A percentile compares a stretch with the other conserved stretches of the same genome.
Conservation (phyloP, 2,329 filamentous ascomycete species). For the Fusarium brevicatenulatum region DNA sequence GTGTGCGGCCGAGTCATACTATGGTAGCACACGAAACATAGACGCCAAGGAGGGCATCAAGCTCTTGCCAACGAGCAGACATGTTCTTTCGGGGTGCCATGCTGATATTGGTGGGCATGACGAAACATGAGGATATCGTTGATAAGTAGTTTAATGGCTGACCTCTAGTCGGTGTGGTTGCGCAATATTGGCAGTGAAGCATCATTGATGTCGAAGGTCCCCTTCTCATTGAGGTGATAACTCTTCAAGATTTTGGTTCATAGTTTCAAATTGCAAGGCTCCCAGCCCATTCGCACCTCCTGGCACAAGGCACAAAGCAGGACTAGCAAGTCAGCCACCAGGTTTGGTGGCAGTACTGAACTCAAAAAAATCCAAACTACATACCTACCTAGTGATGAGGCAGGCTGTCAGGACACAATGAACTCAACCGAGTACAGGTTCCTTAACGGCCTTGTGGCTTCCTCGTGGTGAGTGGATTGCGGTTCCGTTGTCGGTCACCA, state of each 20-base stretch:
- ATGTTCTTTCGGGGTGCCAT: background rate
- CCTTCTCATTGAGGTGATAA: background rate
- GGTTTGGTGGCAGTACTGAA: background rate
- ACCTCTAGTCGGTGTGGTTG: background rate
- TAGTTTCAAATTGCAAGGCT: background rate
- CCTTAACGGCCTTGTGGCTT: conserved; percentile 4
- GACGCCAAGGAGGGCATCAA: background rate
- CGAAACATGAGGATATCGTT: background rate
- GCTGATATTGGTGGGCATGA: background rate
- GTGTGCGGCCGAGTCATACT: background rate
- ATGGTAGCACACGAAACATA: background rate
- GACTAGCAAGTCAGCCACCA: conserved; percentile 12
- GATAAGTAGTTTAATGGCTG: background rate
- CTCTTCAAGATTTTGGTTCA: conserved; percentile 7
- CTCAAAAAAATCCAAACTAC: background rate
- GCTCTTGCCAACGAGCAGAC: background rate
- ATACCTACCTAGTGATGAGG: background rate
- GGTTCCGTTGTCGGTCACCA: conserved; percentile 24
- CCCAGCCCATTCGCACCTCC: conserved; percentile 4
- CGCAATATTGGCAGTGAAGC: background rate
- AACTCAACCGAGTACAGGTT: background rate
- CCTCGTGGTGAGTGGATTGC: conserved; percentile 14
- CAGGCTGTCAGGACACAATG: conserved; percentile 1
- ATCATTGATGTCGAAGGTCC: background rate
- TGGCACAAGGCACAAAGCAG: conserved; percentile 29